phyloP scores from a whole-genome alignment of 1,284 basidiomycete genomes.

The Heterobasidion irregulare region DNA sequence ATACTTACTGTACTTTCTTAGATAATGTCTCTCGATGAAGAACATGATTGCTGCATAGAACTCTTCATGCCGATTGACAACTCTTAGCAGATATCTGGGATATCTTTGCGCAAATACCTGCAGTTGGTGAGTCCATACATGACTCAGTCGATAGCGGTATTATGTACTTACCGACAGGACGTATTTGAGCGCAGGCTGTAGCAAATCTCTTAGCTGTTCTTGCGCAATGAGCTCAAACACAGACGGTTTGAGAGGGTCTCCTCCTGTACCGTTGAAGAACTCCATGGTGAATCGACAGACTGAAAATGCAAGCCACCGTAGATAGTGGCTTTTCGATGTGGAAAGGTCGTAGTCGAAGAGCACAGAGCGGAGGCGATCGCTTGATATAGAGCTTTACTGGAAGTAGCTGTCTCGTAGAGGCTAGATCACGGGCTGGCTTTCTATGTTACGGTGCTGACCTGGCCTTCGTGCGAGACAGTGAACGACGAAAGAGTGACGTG shows the following conservation, averaged over 20 bases:
- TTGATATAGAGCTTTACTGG: no score
- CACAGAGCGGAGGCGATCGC: no score
- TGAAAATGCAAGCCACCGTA: background rate
- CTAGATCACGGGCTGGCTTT: no score
- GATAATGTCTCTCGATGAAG: constrained; percentile 86
- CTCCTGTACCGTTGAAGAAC: constrained; percentile 69
- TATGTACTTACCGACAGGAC: constrained; percentile 68
- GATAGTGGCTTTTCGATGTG: no score
- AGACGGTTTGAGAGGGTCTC: constrained; percentile 76
- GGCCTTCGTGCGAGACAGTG: no score
- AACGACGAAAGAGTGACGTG: no score
- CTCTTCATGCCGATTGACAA: constrained; percentile 96
- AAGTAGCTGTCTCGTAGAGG: no score
- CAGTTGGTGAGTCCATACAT: background rate
- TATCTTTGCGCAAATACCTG: constrained; percentile 95
- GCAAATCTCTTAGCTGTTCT: constrained; percentile 86
- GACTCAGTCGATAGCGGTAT: background rate
- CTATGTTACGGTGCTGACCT: no score
- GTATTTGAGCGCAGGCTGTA: constrained; percentile 95
- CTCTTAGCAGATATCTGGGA: constrained; percentile 84
- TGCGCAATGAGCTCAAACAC: constrained; percentile 95
- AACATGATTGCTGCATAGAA: constrained; percentile 88
- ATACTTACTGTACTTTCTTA: constrained; percentile 69
- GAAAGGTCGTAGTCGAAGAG: no score
- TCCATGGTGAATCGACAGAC: constrained; percentile 43